These are phyloP conservation scores for Aspergillus egyptiacus DNA, from an alignment of 495 filamentous ascomycete species.

Conservation along the genomic window DNA sequence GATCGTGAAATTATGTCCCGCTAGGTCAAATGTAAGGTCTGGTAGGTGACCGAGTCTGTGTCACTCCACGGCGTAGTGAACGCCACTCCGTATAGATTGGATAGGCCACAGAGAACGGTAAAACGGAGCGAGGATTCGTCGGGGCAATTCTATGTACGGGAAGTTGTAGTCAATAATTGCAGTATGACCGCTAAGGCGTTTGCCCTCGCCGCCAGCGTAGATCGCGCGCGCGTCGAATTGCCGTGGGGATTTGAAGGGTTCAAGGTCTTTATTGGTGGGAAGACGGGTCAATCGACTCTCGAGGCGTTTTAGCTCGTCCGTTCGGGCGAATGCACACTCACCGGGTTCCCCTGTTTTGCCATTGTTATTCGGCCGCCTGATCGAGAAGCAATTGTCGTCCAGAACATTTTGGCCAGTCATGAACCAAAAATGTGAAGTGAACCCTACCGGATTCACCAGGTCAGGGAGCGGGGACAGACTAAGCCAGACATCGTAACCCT, in stretches of 20 bases:
- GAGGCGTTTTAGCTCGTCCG: neutral
- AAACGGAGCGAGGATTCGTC: neutral
- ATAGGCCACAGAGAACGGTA: neutral
- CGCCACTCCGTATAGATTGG: slow-evolving; percentile 1
- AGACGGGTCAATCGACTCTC: neutral
- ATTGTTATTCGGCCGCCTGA: neutral
- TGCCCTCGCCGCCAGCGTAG: neutral
- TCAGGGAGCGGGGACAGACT: neutral
- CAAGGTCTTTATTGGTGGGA: neutral
- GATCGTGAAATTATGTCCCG: slow-evolving; percentile 7
- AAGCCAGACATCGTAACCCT: neutral
- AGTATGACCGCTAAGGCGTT: neutral
- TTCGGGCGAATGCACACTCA: neutral
- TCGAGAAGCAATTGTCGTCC: slow-evolving; percentile 3
- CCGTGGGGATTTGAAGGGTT: neutral
- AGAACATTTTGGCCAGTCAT: slow-evolving; percentile 1
- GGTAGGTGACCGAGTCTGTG: slow-evolving; percentile 1
- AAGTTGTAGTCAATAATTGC: neutral
- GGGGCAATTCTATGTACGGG: neutral
- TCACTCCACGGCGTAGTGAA: neutral
- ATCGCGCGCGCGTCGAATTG: neutral
- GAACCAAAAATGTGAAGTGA: neutral
- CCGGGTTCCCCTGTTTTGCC: neutral
- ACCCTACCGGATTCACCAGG: neutral
- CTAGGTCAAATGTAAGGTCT: neutral